Evolutionary conservation across 768 basidiomycete species (phyloP).

Genomic region (Hypholoma sublateritium): DNA sequence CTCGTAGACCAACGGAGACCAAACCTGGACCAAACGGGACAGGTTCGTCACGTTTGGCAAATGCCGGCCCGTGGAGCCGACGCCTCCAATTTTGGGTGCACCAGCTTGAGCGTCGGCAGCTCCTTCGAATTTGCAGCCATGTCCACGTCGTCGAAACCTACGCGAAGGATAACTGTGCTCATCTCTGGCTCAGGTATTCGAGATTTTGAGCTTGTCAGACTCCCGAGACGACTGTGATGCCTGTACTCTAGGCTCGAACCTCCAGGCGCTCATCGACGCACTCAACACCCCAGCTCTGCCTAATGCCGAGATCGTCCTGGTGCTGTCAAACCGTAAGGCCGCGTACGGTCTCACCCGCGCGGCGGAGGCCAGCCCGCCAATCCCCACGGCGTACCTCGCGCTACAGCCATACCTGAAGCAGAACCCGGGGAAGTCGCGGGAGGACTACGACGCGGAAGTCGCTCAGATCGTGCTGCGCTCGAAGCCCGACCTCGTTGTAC

Average conservation of each 20-base stretch:
- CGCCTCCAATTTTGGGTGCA: too few species aligned
- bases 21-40: too few species aligned
- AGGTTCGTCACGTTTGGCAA: too few species aligned
- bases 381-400: constrained; percentile 80
- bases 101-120: too few species aligned
- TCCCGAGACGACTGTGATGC: constrained; percentile 10
- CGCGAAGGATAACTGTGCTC: constrained; percentile 41
- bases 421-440: constrained; percentile 68
- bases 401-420: constrained; percentile 82
- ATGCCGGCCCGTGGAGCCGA: too few species aligned
- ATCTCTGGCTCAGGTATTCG: constrained; percentile 55
- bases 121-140: constrained; percentile 13
- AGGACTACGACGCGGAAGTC: constrained; percentile 84
- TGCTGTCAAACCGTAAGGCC: constrained; percentile 89
- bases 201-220: constrained; percentile 1
- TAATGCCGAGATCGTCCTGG: constrained; percentile 68
- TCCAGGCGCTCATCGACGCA: constrained; percentile 95
- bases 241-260: constrained; percentile 73
- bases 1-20: too few species aligned
- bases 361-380: constrained; percentile 62
- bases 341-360: constrained; percentile 91
- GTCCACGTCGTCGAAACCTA: constrained; percentile 11
- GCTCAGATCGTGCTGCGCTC: constrained; percentile 63
- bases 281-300: constrained; percentile 74
- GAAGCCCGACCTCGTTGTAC: constrained; percentile 81